A percentile compares a stretch with the other conserved stretches of the same genome.
Conservation (phyloP, 805 yeast genomes). For the Yamadazyma laniorum region DNA sequence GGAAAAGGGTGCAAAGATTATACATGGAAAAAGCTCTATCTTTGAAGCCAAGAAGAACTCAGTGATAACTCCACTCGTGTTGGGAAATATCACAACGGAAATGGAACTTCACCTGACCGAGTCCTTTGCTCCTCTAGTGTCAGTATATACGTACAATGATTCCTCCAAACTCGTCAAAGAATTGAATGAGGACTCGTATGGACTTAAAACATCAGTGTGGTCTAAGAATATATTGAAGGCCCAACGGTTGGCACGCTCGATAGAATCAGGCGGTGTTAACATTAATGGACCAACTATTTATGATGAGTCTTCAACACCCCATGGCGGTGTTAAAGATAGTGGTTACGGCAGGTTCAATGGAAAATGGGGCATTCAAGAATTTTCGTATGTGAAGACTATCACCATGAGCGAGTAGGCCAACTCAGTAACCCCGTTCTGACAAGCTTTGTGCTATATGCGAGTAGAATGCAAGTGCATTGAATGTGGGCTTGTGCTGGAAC, state of each 20-base stretch:
- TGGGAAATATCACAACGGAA: slow-evolving; percentile 27
- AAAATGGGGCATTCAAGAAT: slow-evolving; percentile 45
- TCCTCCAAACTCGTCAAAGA: slow-evolving; percentile 17
- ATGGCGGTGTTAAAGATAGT: slow-evolving; percentile 45
- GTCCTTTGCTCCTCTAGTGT: slow-evolving; percentile 44
- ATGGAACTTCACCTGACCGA: slow-evolving; percentile 33
- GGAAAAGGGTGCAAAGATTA: slow-evolving; percentile 33
- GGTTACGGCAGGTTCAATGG: slow-evolving; percentile 39
- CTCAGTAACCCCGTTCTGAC: slow-evolving; percentile 56
- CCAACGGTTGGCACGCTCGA: slow-evolving; percentile 27
- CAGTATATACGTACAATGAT: slow-evolving; percentile 26
- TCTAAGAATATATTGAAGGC: slow-evolving; percentile 33
- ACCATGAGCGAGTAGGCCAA: slow-evolving; percentile 23
- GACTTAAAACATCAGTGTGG: slow-evolving; percentile 46
- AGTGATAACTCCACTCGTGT: slow-evolving; percentile 26
- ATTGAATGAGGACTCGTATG: slow-evolving; percentile 30
- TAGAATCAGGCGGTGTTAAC: slow-evolving; percentile 43
- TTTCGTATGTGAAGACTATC: slow-evolving; percentile 35
- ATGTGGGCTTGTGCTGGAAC: slow-evolving; percentile 37
- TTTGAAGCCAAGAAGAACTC: neutral
- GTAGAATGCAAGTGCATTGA: slow-evolving; percentile 69
- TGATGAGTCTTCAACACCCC: slow-evolving; percentile 41
- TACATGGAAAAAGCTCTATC: slow-evolving; percentile 19
- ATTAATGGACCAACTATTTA: slow-evolving; percentile 31
- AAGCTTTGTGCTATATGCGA: slow-evolving; percentile 63